Evolutionary conservation across 768 basidiomycete species (phyloP).

Genomic region (Tubosaeta sp.): DNA sequence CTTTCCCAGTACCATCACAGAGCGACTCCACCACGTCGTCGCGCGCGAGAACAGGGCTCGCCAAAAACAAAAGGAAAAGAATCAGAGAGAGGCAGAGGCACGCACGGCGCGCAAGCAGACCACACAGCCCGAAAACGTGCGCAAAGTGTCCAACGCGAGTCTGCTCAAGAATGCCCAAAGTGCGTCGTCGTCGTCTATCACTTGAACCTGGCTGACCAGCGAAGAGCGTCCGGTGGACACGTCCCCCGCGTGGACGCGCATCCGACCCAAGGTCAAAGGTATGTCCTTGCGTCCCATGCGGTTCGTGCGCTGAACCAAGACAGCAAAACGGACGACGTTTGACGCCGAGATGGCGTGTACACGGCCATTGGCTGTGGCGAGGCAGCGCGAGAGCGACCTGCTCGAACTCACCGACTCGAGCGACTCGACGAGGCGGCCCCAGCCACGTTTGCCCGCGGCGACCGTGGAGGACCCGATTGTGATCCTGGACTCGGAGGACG

Average conservation of each 20-base stretch:
- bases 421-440: conserved; percentile 4
- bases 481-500: conserved; percentile 20
- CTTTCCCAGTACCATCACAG: conserved; percentile 15
- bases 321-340: conserved; percentile 15
- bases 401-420: conserved; percentile 26
- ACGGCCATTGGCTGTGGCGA: conserved; percentile 13
- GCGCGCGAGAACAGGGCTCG: background rate
- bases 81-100: background rate
- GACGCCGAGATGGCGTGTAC: background rate
- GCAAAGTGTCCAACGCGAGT: conserved; percentile 7
- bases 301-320: background rate
- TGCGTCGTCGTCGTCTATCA: background rate
- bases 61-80: background rate
- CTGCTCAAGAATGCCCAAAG: conserved; percentile 21
- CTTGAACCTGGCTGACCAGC: background rate
- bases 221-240: background rate
- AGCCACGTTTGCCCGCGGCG: background rate
- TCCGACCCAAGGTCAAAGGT: conserved; percentile 14
- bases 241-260: conserved; percentile 15
- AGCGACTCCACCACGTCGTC: conserved; percentile 6
- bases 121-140: conserved; percentile 1
- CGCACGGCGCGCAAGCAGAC: conserved; percentile 15
- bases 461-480: conserved; percentile 20
- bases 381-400: background rate
- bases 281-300: background rate